These are phyloP conservation scores for Lunasporangiospora selenospora DNA, from an alignment of 192 early-diverging fungal species.

Conservation along the genomic window DNA sequence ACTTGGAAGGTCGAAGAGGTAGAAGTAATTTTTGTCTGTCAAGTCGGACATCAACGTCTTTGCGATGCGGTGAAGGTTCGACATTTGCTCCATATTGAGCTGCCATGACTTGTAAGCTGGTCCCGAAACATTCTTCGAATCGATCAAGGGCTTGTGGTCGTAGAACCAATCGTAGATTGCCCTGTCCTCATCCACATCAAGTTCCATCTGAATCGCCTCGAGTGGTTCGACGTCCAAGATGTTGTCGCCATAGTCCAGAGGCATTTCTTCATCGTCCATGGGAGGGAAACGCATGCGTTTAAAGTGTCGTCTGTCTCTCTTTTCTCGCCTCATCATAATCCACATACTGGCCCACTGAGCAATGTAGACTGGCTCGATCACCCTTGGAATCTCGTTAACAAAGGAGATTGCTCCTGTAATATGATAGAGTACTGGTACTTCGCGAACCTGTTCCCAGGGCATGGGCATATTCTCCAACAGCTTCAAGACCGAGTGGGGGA, in stretches of 20 bases:
- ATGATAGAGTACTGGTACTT: conserved; percentile 96
- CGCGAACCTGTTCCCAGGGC: conserved; percentile 99
- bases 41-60: conserved; percentile 94
- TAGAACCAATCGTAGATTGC: conserved; percentile 96
- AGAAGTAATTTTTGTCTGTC: conserved; percentile 97
- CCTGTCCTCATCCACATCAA: conserved; percentile 94
- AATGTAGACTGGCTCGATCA: conserved; percentile 97
- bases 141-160: conserved; percentile 89
- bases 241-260: conserved; percentile 99
- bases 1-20: conserved; percentile 93
- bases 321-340: conserved; percentile 99
- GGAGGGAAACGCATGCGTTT: conserved; percentile 99
- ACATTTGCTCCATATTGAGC: conserved; percentile 93
- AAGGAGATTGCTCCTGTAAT: conserved; percentile 99
- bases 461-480: conserved; percentile 99
- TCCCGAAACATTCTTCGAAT: conserved; percentile 86
- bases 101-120: conserved; percentile 89
- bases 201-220: conserved; percentile 99
- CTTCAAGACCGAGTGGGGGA: conserved; percentile 98
- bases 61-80: conserved; percentile 90
- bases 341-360: conserved; percentile 99
- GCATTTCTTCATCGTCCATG: conserved; percentile 99
- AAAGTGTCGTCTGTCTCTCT: conserved; percentile 96
- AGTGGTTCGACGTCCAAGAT: conserved; percentile 97
- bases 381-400: conserved; percentile 95